A percentile compares a stretch with the other conserved stretches of the same genome.
Conservation (phyloP, 805 yeast genomes). For the Myxozyma geophila region DNA sequence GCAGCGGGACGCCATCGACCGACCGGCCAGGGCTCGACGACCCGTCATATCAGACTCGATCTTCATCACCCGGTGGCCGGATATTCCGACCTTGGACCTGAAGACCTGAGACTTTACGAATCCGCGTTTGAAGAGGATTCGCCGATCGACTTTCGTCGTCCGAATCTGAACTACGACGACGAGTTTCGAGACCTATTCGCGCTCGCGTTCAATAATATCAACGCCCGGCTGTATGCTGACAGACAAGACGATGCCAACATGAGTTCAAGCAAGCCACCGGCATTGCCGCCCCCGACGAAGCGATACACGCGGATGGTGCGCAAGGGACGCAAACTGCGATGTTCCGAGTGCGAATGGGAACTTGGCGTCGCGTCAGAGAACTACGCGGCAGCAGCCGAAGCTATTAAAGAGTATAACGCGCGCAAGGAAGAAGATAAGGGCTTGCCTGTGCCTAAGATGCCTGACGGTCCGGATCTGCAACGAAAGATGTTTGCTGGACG, state of each 20-base stretch:
- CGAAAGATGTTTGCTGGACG: constrained; percentile 26
- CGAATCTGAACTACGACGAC: constrained; percentile 5
- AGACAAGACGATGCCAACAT: not conserved
- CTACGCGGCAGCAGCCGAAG: not conserved
- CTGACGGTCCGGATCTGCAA: constrained; percentile 1
- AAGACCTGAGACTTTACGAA: not conserved
- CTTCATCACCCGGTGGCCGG: no score
- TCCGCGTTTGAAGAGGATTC: not conserved
- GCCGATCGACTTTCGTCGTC: constrained; percentile 2
- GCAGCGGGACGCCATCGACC: not conserved
- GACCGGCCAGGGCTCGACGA: no score
- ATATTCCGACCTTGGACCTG: not conserved
- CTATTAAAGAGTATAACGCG: constrained; percentile 5
- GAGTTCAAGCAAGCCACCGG: constrained; percentile 1
- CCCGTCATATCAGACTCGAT: no score
- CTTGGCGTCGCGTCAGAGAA: constrained; percentile 22
- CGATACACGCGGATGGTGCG: constrained; percentile 23
- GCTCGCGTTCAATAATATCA: no score
- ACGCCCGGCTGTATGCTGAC: not conserved
- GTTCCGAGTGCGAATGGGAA: constrained; percentile 24
- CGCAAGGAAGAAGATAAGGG: not conserved
- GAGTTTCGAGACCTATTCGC: not conserved
- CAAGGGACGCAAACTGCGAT: constrained; percentile 16
- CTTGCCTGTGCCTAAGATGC: constrained; percentile 4
- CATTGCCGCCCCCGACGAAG: constrained; percentile 16